Base-by-base conservation (phyloP, 73 alveolate species). In the Symbiodinium pilosum region DNA sequence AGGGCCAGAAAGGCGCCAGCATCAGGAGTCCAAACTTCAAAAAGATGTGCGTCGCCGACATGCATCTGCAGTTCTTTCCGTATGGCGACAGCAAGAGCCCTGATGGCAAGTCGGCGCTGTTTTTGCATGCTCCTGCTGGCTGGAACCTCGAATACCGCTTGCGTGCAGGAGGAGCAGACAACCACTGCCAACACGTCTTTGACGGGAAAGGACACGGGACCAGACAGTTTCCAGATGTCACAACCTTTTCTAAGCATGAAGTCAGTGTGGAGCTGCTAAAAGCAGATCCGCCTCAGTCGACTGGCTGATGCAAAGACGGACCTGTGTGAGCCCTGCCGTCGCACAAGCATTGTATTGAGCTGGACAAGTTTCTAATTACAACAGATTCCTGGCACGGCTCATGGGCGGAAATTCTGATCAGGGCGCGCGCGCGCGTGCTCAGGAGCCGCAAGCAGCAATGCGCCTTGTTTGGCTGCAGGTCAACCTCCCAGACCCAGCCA, bases 251-350 rank as follows among this genome's bases (percentile, higher is more conserved):
- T 6, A 24, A 3, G 77, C 77, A 59, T 24, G 77, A 59, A 24
- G 77, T 59, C 77, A 59, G 77, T 36, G 77, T 59, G 77, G 77
- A 59, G 77, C 77, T 59, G 38, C 77, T 59, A 36, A 59, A 59
- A 28, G 77, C 77, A 24, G 77, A 24, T 59, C 77, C 77, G 34
- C 34, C 77, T 9, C 59, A 6, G 59, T 47, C 59, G 59, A 47
- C n/a, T n/a, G n/a, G 59, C 59, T 47, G 59, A 47, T 14, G 59
- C 21, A 47, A 14, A 9, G 59, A 47, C 6, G 59, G 14, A 14
- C 59, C 14, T 14, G 59, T 6, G 21, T 6, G 59, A 47, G 59
- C 59, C 59, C 14, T n/a, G n/a, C n/a, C n/a, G n/a, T n/a, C n/a
- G n/a, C n/a, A n/a, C n/a, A n/a, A n/a, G n/a, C n/a, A n/a, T n/a